Percentiles rank a stretch among this genome's conserved stretches.
Conservation (phyloP, 495 filamentous ascomycete genomes). For the Parathielavia hyrcaniae region DNA sequence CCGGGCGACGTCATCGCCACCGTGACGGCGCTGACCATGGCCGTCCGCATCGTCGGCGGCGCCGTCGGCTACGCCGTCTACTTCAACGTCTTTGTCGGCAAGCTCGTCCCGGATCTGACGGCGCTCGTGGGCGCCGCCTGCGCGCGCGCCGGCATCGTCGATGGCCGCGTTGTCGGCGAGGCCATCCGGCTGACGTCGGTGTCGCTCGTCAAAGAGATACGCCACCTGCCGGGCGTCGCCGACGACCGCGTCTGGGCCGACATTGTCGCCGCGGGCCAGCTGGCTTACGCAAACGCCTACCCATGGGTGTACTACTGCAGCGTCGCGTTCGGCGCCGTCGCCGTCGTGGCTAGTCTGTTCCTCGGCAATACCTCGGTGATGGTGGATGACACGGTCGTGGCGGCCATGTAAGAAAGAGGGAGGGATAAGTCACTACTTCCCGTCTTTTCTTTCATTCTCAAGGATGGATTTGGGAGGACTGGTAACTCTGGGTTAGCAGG, state of each 20-base stretch:
- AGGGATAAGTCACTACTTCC: too few relatives aligned
- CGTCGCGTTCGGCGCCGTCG: conserved; percentile 59
- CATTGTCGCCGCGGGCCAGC: conserved; percentile 56
- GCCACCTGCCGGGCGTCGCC: conserved; percentile 53
- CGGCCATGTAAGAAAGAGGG: conserved; percentile 46
- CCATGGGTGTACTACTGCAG: conserved; percentile 63
- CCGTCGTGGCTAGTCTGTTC: conserved; percentile 57
- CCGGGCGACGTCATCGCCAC: conserved; percentile 69
- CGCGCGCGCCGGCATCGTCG: conserved; percentile 49
- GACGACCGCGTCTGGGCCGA: conserved; percentile 49
- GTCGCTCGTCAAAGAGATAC: conserved; percentile 49
- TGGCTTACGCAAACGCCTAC: conserved; percentile 58
- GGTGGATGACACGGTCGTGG: conserved; percentile 64
- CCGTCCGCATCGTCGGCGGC: conserved; percentile 65
- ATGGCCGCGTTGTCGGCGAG: conserved; percentile 35
- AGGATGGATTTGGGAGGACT: neutral
- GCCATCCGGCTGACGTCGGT: conserved; percentile 54
- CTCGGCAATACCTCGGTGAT: conserved; percentile 59
- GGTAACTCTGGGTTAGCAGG: neutral
- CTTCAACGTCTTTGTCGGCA: conserved; percentile 68
- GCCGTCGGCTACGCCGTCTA: conserved; percentile 67
- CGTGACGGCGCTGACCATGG: conserved; percentile 65
- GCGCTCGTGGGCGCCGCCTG: conserved; percentile 52
- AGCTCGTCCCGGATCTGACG: conserved; percentile 50
- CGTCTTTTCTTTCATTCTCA: neutral